A percentile compares a stretch with the other conserved stretches of the same genome.
Conservation (phyloP, 306 rosid genomes). For the Biancaea sappan region DNA sequence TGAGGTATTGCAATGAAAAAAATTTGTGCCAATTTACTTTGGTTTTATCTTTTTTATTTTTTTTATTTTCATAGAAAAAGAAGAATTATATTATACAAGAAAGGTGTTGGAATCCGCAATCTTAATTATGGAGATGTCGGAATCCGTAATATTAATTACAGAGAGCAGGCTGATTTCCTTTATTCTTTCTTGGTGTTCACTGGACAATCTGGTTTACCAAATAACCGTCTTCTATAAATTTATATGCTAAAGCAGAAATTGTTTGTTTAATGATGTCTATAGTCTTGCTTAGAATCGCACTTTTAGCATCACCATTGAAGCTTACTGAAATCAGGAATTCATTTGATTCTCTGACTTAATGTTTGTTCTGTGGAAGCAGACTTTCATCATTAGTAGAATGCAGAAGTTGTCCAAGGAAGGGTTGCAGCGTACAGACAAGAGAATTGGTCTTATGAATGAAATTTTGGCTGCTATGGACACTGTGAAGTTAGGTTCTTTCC, state of each 20-base stretch:
- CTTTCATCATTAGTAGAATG: conserved; percentile 81
- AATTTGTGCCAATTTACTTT: too few species aligned
- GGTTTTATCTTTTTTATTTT: too few species aligned
- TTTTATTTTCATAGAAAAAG: too few species aligned
- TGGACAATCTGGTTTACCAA: too few species aligned
- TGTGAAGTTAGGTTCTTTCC: conserved; percentile 71
- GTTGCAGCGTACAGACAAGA: conserved; percentile 88
- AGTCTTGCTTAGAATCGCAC: neutral
- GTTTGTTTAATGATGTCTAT: conserved; percentile 23
- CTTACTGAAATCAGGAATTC: conserved; percentile 27
- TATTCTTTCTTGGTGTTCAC: conserved; percentile 23
- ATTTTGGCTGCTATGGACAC: conserved; percentile 97
- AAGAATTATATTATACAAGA: too few species aligned
- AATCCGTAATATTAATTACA: too few species aligned
- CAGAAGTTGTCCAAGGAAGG: conserved; percentile 86
- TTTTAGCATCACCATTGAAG: conserved; percentile 12
- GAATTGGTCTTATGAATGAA: conserved; percentile 98
- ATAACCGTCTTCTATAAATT: conserved; percentile 12
- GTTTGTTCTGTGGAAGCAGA: conserved; percentile 58
- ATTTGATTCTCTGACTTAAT: conserved; percentile 17
- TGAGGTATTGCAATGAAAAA: too few species aligned
- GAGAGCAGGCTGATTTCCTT: too few species aligned
- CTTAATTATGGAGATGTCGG: too few species aligned
- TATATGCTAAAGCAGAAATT: conserved; percentile 10
- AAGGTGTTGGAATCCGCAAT: too few species aligned